phyloP scores from a whole-genome alignment of 2,329 filamentous ascomycete genomes.

The Paracoccidioides brasiliensis region DNA sequence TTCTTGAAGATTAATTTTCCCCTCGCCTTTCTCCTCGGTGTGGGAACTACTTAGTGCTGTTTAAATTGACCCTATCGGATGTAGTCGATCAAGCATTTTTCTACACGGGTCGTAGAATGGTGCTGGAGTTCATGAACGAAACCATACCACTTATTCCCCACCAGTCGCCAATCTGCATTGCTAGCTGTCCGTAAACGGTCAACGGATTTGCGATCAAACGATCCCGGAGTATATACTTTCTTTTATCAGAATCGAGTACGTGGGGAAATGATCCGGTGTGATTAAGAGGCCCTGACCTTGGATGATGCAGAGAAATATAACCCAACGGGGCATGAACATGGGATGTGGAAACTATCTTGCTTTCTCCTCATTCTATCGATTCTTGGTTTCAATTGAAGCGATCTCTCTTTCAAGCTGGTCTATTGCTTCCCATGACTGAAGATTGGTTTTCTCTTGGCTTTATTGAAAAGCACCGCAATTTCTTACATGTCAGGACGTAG shows the following conservation, averaged over 20 bases:
- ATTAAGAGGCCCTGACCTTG: not conserved
- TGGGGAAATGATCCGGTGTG: not conserved
- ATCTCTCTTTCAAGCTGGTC: not conserved
- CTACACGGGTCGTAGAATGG: too few species aligned
- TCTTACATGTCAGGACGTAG: not conserved
- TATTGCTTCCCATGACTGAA: not conserved
- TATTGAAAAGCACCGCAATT: not conserved
- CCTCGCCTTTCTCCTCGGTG: too few species aligned
- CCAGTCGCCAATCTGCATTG: not conserved
- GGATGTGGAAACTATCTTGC: too few species aligned
- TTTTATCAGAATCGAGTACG: not conserved
- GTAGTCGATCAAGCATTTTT: not conserved
- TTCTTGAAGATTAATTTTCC: too few species aligned
- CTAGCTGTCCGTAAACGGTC: not conserved
- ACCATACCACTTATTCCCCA: not conserved
- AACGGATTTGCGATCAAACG: not conserved
- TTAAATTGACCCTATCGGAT: too few species aligned
- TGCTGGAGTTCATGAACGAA: not conserved
- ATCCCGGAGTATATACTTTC: not conserved
- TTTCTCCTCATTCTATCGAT: too few species aligned
- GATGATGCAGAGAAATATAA: too few species aligned
- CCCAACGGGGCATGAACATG: too few species aligned
- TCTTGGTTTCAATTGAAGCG: not conserved
- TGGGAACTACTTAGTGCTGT: too few species aligned
- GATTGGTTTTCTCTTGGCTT: not conserved